Evolutionary conservation across 1,284 basidiomycete genomes (phyloP).

Genomic region (Trametes versicolor): DNA sequence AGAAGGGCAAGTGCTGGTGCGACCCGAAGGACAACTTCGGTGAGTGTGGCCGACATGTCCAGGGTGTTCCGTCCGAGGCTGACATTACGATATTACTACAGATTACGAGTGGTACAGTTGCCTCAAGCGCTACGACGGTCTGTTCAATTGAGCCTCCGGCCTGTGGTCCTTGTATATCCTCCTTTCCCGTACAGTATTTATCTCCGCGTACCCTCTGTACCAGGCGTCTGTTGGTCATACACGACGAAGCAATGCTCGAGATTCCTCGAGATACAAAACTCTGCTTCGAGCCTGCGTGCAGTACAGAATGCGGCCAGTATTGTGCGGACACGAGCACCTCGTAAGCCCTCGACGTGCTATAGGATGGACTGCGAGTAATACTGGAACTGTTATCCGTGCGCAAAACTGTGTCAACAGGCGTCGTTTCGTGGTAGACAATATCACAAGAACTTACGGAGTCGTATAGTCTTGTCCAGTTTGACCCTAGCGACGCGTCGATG

Average conservation of each 20-base stretch:
- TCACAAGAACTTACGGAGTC: slow-evolving; percentile 73
- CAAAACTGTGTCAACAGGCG: background rate
- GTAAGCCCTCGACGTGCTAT: slow-evolving; percentile 43
- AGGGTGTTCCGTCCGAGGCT: background rate
- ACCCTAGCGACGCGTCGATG: slow-evolving; percentile 90
- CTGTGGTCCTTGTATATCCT: slow-evolving; percentile 14
- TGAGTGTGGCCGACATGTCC: slow-evolving; percentile 34
- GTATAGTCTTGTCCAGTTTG: slow-evolving; percentile 92
- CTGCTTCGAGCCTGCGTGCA: background rate
- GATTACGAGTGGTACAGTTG: slow-evolving; percentile 88
- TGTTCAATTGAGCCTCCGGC: slow-evolving; percentile 52
- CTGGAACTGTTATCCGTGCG: slow-evolving; percentile 61
- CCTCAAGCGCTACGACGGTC: slow-evolving; percentile 70
- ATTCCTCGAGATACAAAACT: background rate
- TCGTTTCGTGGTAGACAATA: background rate
- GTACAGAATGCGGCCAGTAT: slow-evolving; percentile 3
- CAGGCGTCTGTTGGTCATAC: background rate
- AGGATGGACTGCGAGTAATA: slow-evolving; percentile 89
- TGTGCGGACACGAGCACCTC: background rate
- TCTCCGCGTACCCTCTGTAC: slow-evolving; percentile 1
- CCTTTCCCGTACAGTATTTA: slow-evolving; percentile 22
- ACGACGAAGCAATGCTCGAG: background rate
- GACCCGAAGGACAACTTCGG: slow-evolving; percentile 53
- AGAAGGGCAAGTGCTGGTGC: slow-evolving; percentile 56
- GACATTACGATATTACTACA: slow-evolving; percentile 41